Conservation (phyloP, 78 protist genomes). For the Dictyostelium intermedium region DNA sequence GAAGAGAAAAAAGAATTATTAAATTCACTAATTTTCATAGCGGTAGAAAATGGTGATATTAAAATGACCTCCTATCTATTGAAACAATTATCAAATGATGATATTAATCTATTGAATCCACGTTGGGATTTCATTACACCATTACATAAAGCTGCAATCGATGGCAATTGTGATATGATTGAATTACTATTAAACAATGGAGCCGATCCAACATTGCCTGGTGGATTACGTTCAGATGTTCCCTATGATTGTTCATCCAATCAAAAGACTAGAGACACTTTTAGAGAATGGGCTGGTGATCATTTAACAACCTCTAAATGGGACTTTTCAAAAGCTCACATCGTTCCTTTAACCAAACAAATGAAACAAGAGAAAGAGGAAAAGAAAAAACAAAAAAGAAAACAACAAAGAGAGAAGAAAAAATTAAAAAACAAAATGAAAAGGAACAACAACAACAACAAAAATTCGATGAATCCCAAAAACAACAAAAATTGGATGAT, state of each 20-base stretch:
- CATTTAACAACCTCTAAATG: too few species aligned
- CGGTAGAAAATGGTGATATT: conserved; percentile 31
- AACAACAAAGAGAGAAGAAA: too few species aligned
- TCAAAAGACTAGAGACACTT: conserved; percentile 15
- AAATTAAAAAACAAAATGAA: too few species aligned
- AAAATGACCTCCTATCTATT: conserved; percentile 16
- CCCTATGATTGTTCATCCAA: conserved; percentile 13
- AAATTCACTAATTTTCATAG: conserved; percentile 45
- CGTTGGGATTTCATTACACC: neutral
- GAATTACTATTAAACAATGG: neutral
- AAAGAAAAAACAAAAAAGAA: too few species aligned
- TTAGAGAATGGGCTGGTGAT: conserved; percentile 67
- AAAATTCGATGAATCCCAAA: too few species aligned
- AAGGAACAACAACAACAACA: too few species aligned
- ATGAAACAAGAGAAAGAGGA: too few species aligned
- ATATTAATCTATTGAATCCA: conserved; percentile 3
- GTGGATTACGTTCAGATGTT: neutral
- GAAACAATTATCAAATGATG: conserved; percentile 29
- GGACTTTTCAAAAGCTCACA: too few species aligned
- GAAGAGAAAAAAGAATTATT: neutral
- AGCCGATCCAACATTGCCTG: conserved; percentile 41
- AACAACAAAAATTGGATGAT: too few species aligned
- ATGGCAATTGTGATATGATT: conserved; percentile 21
- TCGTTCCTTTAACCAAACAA: too few species aligned
- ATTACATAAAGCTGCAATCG: conserved; percentile 21